phyloP scores from a whole-genome alignment of 768 basidiomycete genomes.

The Xerocomus brunneocitrinus region DNA sequence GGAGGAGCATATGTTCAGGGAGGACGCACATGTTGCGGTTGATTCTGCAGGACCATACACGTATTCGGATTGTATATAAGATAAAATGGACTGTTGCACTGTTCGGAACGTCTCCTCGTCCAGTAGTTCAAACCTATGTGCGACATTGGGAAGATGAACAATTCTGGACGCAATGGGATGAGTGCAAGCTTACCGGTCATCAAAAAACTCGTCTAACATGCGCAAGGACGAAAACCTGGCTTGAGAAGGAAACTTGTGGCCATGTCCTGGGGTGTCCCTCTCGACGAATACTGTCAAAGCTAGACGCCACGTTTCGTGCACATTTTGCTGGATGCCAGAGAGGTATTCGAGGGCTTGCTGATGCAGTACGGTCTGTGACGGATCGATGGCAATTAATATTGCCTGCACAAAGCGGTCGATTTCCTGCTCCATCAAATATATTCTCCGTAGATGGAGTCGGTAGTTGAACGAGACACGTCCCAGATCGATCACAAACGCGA shows the following conservation, averaged over 20 bases:
- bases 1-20: background rate
- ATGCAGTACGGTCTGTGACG: slow-evolving; percentile 63
- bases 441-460: slow-evolving; percentile 6
- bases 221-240: slow-evolving; percentile 78
- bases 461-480: slow-evolving; percentile 18
- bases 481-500: slow-evolving; percentile 11
- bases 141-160: background rate
- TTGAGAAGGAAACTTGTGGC: slow-evolving; percentile 61
- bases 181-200: slow-evolving; percentile 62
- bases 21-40: slow-evolving; percentile 68
- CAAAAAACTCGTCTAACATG: slow-evolving; percentile 77
- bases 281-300: slow-evolving; percentile 73
- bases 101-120: slow-evolving; percentile 67
- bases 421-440: slow-evolving; percentile 61
- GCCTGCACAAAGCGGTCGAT: slow-evolving; percentile 77
- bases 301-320: slow-evolving; percentile 73
- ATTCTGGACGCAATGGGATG: background rate
- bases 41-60: slow-evolving; percentile 80
- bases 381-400: slow-evolving; percentile 84
- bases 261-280: slow-evolving; percentile 48
- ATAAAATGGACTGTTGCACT: slow-evolving; percentile 70
- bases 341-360: slow-evolving; percentile 86
- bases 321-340: slow-evolving; percentile 69
- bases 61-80: slow-evolving; percentile 87
- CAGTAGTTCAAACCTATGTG: slow-evolving; percentile 55